Evolutionary conservation across 2,329 filamentous ascomycete species (phyloP).

Genomic region (Magnaporthiopsis poae): DNA sequence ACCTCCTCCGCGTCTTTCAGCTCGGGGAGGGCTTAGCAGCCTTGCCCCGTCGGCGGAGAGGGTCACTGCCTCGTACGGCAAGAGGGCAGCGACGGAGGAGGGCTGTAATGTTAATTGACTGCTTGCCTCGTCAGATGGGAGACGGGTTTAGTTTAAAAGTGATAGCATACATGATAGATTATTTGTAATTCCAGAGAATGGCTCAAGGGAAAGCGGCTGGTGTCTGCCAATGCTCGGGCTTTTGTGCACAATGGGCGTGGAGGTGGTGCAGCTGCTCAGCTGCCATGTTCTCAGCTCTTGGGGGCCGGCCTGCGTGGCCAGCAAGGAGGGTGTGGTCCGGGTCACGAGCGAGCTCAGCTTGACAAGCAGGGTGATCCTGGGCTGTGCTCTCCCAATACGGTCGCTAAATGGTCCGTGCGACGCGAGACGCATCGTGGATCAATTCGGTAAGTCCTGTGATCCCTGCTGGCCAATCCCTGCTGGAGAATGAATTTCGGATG

Average conservation of each 20-base stretch:
- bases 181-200: not conserved
- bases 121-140: not conserved
- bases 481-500: no score
- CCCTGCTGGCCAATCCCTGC: no score
- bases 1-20: not conserved
- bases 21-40: not conserved
- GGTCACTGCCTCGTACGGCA: not conserved
- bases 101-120: not conserved
- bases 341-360: not conserved
- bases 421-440: not conserved
- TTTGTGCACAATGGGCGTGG: not conserved
- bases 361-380: not conserved
- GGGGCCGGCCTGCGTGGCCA: not conserved
- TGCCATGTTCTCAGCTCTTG: no score
- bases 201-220: not conserved
- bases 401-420: not conserved
- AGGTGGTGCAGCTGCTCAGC: not conserved
- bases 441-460: not conserved
- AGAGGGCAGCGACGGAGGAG: not conserved
- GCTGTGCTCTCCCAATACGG: no score
- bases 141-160: not conserved
- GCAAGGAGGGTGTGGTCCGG: not conserved
- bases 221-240: not conserved
- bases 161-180: not conserved
- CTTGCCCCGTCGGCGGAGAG: not conserved